Percentiles rank a stretch among this genome's conserved stretches.
Evolutionary conservation across 1,139 yeast genomes (phyloP).

Genomic region (Insectozyma bohioensis): DNA sequence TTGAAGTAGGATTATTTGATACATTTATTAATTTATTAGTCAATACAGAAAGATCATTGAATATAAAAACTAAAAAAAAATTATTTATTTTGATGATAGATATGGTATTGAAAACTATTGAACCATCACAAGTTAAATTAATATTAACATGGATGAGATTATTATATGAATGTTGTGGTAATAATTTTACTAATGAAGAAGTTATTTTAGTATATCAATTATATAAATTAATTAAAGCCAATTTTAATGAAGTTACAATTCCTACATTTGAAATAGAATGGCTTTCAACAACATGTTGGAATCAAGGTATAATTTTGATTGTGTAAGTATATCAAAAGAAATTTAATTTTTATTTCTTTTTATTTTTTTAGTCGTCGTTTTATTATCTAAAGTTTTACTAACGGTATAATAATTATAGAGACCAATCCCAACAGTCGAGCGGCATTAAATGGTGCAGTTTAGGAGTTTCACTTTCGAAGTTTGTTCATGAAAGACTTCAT

Average conservation of each 20-base stretch:
- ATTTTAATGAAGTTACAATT: slow-evolving; percentile 5
- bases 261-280: slow-evolving; percentile 21
- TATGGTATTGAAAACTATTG: too few species aligned
- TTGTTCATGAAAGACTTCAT: slow-evolving; percentile 13
- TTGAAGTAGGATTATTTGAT: slow-evolving; percentile 7
- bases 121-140: too few species aligned
- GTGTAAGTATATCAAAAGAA: slow-evolving; percentile 13
- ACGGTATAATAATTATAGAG: too few species aligned
- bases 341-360: too few species aligned
- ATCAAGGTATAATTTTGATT: slow-evolving; percentile 17
- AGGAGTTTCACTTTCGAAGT: slow-evolving; percentile 11
- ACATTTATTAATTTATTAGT: slow-evolving; percentile 7
- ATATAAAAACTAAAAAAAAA: slow-evolving; percentile 5
- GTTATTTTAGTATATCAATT: slow-evolving; percentile 6
- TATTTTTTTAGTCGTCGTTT: too few species aligned
- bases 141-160: slow-evolving; percentile 9
- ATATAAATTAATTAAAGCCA: slow-evolving; percentile 8
- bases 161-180: slow-evolving; percentile 6
- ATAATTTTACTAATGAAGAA: slow-evolving; percentile 3
- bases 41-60: slow-evolving; percentile 2
- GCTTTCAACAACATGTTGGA: slow-evolving; percentile 23
- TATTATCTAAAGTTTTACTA: too few species aligned
- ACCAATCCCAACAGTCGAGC: too few species aligned
- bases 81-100: too few species aligned
- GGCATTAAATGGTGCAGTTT: slow-evolving; percentile 12